These are phyloP conservation scores for Cinchona pubescens DNA, from an alignment of 257 asterid species.

Conservation along the genomic window DNA sequence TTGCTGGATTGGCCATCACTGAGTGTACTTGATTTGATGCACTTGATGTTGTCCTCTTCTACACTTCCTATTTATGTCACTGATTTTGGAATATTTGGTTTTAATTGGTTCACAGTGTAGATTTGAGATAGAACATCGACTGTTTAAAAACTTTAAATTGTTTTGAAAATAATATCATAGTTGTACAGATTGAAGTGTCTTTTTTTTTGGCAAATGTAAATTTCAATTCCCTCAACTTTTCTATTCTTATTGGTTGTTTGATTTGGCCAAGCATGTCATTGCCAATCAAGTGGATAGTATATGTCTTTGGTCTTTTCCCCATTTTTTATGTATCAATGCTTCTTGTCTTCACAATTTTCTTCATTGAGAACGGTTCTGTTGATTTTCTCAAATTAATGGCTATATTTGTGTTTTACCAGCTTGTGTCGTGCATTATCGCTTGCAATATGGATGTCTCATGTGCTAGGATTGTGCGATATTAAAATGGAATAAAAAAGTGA, in stretches of 20 bases:
- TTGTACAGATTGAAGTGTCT: not conserved
- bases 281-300: not conserved
- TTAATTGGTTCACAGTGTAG: not conserved
- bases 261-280: not conserved
- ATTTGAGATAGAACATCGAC: not conserved
- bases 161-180: not conserved
- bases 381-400: not conserved
- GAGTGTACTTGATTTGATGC: not conserved
- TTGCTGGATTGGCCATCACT: too few relatives aligned
- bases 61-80: not conserved
- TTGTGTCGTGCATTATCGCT: too few relatives aligned
- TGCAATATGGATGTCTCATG: too few relatives aligned
- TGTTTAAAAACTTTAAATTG: not conserved
- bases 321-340: not conserved
- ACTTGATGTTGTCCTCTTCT: not conserved
- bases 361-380: not conserved
- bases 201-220: not conserved
- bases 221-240: not conserved
- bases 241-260: not conserved
- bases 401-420: too few relatives aligned
- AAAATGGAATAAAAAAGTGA: too few relatives aligned
- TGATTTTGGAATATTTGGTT: not conserved
- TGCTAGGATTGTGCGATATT: too few relatives aligned
- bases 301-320: not conserved
- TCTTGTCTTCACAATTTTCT: not conserved